A percentile compares a stretch with the other conserved stretches of the same genome.
Conservation (phyloP, 106 monocot species). For the Posidonia australis region DNA sequence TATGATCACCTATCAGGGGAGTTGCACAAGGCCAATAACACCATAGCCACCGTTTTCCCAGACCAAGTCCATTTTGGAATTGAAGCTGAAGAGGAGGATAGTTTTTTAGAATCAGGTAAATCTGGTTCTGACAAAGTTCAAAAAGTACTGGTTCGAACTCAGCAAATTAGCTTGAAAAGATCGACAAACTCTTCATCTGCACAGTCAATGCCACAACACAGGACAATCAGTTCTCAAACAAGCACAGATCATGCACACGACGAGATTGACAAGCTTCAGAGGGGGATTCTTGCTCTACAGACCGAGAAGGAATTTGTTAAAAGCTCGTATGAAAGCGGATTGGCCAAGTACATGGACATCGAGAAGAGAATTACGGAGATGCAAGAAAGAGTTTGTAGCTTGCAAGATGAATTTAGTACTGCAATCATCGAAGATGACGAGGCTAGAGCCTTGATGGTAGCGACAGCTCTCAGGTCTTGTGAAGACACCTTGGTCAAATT, state of each 20-base stretch:
- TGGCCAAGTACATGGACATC: conserved; percentile 26
- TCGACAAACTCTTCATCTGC: not conserved
- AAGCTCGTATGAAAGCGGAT: conserved; percentile 9
- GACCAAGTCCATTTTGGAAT: conserved; percentile 21
- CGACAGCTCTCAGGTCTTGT: conserved; percentile 20
- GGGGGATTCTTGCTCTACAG: conserved; percentile 16
- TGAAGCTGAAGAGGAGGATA: conserved; percentile 11
- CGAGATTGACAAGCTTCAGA: conserved; percentile 22
- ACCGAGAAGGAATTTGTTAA: conserved; percentile 26
- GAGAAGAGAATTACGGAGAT: conserved; percentile 23
- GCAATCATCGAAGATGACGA: conserved; percentile 18
- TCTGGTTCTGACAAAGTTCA: not conserved
- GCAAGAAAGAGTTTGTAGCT: conserved; percentile 14
- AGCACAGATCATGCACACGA: conserved; percentile 7
- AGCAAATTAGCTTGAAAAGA: not conserved
- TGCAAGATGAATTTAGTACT: conserved; percentile 12
- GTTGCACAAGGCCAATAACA: conserved; percentile 26
- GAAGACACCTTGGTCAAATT: conserved; percentile 11
- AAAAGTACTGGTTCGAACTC: not conserved
- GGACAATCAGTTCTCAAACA: not conserved
- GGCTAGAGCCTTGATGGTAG: conserved; percentile 20
- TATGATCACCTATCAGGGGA: conserved; percentile 29
- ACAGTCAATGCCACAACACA: not conserved
- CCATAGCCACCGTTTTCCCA: conserved; percentile 25
- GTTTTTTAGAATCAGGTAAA: not conserved